Evolutionary conservation across 805 yeast species (phyloP).

Genomic region (Ogataea methylovora): DNA sequence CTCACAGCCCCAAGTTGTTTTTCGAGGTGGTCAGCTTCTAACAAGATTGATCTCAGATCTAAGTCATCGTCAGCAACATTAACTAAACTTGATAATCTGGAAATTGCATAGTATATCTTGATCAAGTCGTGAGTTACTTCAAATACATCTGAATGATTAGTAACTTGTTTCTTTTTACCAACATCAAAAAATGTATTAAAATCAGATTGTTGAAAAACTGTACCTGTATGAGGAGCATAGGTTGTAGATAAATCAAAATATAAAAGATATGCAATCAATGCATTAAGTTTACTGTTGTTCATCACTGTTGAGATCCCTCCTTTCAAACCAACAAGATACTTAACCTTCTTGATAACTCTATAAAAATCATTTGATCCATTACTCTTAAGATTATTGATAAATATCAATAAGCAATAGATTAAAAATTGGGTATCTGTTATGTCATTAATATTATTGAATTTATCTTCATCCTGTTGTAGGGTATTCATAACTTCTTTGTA

Average conservation of each 20-base stretch:
- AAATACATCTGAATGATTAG: slow-evolving; percentile 1
- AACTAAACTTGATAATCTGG: slow-evolving; percentile 5
- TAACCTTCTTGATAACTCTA: neutral
- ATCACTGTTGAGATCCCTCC: neutral
- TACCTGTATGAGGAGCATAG: slow-evolving; percentile 4
- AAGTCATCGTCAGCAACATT: slow-evolving; percentile 6
- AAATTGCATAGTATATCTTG: slow-evolving; percentile 3
- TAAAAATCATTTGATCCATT: too few species aligned
- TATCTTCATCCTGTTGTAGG: too few species aligned
- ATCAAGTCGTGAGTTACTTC: slow-evolving; percentile 4
- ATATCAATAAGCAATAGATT: too few species aligned
- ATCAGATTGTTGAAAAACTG: slow-evolving; percentile 3
- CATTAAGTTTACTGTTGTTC: neutral
- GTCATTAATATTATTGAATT: too few species aligned
- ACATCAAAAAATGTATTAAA: slow-evolving; percentile 1
- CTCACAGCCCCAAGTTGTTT: slow-evolving; percentile 1
- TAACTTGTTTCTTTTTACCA: neutral
- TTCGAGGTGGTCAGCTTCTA: slow-evolving; percentile 8
- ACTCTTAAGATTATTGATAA: too few species aligned
- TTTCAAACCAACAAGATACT: neutral
- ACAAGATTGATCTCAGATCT: slow-evolving; percentile 7
- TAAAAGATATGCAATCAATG: slow-evolving; percentile 2
- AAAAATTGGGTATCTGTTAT: too few species aligned
- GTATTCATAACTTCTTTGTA: neutral
- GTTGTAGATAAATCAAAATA: slow-evolving; percentile 5